phyloP scores from a whole-genome alignment of 192 early-diverging fungal species.

The Chytriomyces hyalinus region DNA sequence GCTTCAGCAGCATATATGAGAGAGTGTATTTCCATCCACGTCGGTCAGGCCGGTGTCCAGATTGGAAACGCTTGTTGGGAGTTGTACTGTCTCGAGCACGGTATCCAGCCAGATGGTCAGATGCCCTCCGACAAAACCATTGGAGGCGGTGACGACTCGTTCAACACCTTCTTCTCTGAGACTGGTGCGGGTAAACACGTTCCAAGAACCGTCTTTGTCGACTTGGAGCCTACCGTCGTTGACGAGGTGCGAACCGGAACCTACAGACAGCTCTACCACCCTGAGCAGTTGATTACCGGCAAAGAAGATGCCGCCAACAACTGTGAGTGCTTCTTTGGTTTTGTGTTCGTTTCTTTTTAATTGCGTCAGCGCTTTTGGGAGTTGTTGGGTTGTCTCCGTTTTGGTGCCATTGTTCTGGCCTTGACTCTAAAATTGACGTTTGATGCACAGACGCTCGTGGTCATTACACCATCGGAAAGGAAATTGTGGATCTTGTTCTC shows the following conservation, averaged over 20 bases:
- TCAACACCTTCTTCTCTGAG: slow-evolving; percentile 99
- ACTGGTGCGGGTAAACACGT: slow-evolving; percentile 99
- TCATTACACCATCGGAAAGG: slow-evolving; percentile 73
- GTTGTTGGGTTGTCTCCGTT: too few relatives aligned
- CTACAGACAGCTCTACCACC: slow-evolving; percentile 92
- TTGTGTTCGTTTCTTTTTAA: too few relatives aligned
- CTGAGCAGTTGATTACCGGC: slow-evolving; percentile 98
- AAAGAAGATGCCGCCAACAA: slow-evolving; percentile 98
- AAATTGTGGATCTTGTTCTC: slow-evolving; percentile 64
- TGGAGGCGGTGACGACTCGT: slow-evolving; percentile 82
- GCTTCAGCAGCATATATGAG: slow-evolving; percentile 52
- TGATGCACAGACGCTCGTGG: slow-evolving; percentile 77
- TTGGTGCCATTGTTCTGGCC: too few relatives aligned
- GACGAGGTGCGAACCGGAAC: slow-evolving; percentile 98
- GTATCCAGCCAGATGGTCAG: slow-evolving; percentile 93
- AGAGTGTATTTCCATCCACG: slow-evolving; percentile 84
- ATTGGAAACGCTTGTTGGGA: slow-evolving; percentile 99
- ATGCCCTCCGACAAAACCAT: slow-evolving; percentile 83
- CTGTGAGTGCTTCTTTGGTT: slow-evolving; percentile 50
- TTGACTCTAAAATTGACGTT: too few relatives aligned
- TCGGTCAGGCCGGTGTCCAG: slow-evolving; percentile 98
- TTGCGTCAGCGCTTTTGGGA: too few relatives aligned
- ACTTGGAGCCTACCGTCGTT: slow-evolving; percentile 40
- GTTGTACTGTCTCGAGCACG: slow-evolving; percentile 93
- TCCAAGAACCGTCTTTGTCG: slow-evolving; percentile 97